A percentile compares a stretch with the other conserved stretches of the same genome.
Evolutionary conservation across 2,329 filamentous ascomycete genomes (phyloP).

Genomic region (Bipolaris oryzae): DNA sequence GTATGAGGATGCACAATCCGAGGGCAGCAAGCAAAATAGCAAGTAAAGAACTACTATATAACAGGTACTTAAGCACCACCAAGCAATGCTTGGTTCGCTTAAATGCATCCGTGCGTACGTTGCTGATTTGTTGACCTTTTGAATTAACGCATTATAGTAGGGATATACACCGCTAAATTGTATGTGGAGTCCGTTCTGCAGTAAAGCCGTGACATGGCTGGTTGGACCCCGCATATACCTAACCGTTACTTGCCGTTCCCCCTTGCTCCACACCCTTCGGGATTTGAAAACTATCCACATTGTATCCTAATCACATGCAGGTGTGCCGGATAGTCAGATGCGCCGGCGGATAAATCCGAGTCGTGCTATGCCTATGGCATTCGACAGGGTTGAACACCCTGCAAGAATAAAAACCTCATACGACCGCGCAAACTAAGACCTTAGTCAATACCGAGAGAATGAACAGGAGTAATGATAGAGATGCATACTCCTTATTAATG

Average conservation of each 20-base stretch:
- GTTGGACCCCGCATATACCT: neutral
- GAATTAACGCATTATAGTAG: neutral
- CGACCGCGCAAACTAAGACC: no score
- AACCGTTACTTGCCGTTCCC: neutral
- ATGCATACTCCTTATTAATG: no score
- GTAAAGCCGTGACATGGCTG: neutral
- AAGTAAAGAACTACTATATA: neutral
- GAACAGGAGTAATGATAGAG: no score
- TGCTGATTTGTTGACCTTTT: neutral
- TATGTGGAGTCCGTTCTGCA: neutral
- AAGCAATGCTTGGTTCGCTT: constrained; percentile 8
- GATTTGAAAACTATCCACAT: no score
- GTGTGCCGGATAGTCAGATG: neutral
- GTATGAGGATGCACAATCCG: neutral
- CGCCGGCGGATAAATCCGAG: neutral
- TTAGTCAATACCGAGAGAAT: no score
- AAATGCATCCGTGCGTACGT: neutral
- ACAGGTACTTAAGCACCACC: constrained; percentile 2
- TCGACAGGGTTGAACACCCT: neutral
- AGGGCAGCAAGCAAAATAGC: neutral
- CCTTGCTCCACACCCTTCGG: neutral
- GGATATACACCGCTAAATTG: neutral
- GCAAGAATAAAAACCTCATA: neutral
- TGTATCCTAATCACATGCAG: no score
- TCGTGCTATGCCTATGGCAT: neutral